A percentile compares a stretch with the other conserved stretches of the same genome.
Conservation (phyloP, 192 early-diverging fungal genomes). For the Entophlyctis helioformis region DNA sequence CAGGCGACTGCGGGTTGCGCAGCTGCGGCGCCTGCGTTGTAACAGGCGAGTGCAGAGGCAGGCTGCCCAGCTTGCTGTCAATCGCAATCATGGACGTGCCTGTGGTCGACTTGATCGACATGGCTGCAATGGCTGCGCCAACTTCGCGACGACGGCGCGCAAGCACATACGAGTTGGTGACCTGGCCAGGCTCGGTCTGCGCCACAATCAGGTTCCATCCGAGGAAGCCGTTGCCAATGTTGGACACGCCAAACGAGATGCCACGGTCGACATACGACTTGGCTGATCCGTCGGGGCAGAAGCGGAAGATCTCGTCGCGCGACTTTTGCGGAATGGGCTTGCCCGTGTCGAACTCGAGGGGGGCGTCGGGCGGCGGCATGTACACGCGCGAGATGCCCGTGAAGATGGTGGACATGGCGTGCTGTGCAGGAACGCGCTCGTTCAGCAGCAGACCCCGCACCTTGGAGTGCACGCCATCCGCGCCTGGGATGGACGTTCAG, state of each 20-base stretch:
- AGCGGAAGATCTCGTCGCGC: conserved; percentile 15
- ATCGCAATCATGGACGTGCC: no score
- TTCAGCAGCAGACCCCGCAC: conserved; percentile 23
- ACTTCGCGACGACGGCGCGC: conserved; percentile 9
- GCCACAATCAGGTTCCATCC: conserved; percentile 34
- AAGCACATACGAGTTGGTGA: conserved; percentile 12
- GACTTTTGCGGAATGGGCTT: conserved; percentile 15
- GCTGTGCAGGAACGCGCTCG: conserved; percentile 13
- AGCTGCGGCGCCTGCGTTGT: no score
- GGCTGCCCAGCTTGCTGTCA: no score
- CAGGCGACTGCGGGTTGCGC: no score
- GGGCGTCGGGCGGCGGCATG: conserved; percentile 19
- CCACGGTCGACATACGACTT: conserved; percentile 21
- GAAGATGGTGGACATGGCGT: conserved; percentile 21
- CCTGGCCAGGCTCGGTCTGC: conserved; percentile 22
- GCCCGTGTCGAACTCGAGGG: conserved; percentile 10
- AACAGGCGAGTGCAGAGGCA: no score
- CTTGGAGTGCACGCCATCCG: conserved; percentile 33
- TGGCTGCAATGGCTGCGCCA: conserved; percentile 14
- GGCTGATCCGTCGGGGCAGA: conserved; percentile 25
- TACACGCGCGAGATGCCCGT: conserved; percentile 25
- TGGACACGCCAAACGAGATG: conserved; percentile 28
- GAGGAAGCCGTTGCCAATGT: conserved; percentile 38
- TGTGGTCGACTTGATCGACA: no score
- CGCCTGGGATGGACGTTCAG: no score